Evolutionary conservation across 2,329 filamentous ascomycete genomes (phyloP).

Genomic region (Cucurbitaria berberidis): DNA sequence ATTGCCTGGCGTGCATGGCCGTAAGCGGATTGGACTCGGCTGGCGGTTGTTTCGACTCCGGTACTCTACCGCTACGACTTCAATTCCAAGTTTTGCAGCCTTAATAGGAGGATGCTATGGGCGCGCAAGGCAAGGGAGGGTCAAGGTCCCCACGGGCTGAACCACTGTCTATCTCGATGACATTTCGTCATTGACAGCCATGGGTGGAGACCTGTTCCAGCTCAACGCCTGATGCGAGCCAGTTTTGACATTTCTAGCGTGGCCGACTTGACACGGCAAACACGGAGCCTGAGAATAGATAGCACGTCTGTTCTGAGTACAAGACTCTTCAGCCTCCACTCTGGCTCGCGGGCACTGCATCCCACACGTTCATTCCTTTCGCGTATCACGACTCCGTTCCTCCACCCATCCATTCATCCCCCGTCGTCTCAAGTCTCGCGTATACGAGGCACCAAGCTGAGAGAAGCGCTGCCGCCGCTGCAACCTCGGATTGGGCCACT

Average conservation of each 20-base stretch:
- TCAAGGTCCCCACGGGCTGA: not conserved
- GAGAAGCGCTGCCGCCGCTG: slow-evolving; percentile 7
- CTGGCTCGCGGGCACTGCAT: not conserved
- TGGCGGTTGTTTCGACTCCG: slow-evolving; percentile 23
- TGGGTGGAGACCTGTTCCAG: slow-evolving; percentile 29
- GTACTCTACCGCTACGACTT: slow-evolving; percentile 1
- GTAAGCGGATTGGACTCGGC: slow-evolving; percentile 21
- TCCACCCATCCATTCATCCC: slow-evolving; percentile 1
- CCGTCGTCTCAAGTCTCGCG: not conserved
- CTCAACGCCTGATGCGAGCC: too few species aligned
- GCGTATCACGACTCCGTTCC: not conserved
- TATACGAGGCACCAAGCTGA: slow-evolving; percentile 1
- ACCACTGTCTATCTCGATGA: not conserved
- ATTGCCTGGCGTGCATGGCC: slow-evolving; percentile 12
- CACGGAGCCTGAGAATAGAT: slow-evolving; percentile 20
- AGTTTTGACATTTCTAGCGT: slow-evolving; percentile 30
- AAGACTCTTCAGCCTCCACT: slow-evolving; percentile 11
- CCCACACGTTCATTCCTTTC: not conserved
- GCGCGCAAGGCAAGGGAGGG: slow-evolving; percentile 17
- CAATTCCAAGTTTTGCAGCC: slow-evolving; percentile 30
- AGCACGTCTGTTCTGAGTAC: too few species aligned
- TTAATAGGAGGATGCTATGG: slow-evolving; percentile 26
- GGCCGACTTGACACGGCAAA: slow-evolving; percentile 25
- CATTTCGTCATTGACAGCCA: slow-evolving; percentile 31
- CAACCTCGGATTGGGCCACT: slow-evolving; percentile 18